phyloP scores from a whole-genome alignment of 2,329 filamentous ascomycete species.

The Curvularia eragrostidis region DNA sequence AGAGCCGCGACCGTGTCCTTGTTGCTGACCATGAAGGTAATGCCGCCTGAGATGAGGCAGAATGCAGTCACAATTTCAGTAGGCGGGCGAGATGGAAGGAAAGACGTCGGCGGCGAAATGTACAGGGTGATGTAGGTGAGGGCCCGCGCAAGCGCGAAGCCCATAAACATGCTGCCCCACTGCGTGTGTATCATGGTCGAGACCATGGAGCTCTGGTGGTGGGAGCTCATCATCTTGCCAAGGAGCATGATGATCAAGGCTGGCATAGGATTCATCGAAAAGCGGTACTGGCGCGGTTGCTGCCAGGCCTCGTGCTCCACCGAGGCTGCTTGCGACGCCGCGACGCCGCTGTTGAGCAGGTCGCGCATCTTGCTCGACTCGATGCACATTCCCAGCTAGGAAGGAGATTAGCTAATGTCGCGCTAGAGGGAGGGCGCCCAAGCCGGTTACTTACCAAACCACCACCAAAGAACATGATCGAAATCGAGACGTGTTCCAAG shows the following conservation, averaged over 20 bases:
- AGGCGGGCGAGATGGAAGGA: constrained; percentile 82
- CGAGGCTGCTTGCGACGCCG: constrained; percentile 46
- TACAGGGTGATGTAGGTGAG: constrained; percentile 83
- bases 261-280: constrained; percentile 88
- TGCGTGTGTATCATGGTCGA: constrained; percentile 93
- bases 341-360: constrained; percentile 63
- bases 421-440: constrained; percentile 11
- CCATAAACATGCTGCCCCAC: constrained; percentile 86
- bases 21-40: constrained; percentile 91
- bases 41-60: constrained; percentile 83
- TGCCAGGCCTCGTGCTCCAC: constrained; percentile 55
- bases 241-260: constrained; percentile 84
- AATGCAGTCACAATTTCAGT: constrained; percentile 89
- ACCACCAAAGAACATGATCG: constrained; percentile 90
- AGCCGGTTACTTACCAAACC: constrained; percentile 69
- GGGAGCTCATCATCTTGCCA: constrained; percentile 93
- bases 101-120: constrained; percentile 78
- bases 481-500: constrained; percentile 90
- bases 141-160: constrained; percentile 77
- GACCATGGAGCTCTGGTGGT: constrained; percentile 82
- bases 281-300: constrained; percentile 70
- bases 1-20: constrained; percentile 79
- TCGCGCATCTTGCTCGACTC: constrained; percentile 72
- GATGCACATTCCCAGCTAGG: constrained; percentile 77
- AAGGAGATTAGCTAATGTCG: constrained; percentile 34